Evolutionary conservation across 164 flowering plant genomes (phyloP).

Genomic region (Piper longum): DNA sequence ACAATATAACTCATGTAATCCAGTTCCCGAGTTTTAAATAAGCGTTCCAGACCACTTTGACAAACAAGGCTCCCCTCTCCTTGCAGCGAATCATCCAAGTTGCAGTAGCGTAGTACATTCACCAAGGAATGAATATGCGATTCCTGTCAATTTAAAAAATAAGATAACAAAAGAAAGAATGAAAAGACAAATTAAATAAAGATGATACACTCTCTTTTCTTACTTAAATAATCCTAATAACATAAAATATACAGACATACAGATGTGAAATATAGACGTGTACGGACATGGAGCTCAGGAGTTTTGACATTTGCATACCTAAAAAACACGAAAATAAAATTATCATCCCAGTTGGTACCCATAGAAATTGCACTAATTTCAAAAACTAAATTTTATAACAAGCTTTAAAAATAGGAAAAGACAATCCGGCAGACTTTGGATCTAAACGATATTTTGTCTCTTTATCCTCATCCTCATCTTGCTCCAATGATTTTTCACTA

Average conservation of each 20-base stretch:
- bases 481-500: constrained; percentile 71
- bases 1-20: constrained; percentile 99
- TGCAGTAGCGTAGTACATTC: constrained; percentile 98
- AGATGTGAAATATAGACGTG: constrained; percentile 94
- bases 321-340: constrained; percentile 30
- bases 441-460: constrained; percentile 93
- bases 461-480: constrained; percentile 93
- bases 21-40: constrained; percentile 84
- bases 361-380: neutral
- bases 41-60: constrained; percentile 67
- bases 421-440: constrained; percentile 46
- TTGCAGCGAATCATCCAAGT: constrained; percentile 90
- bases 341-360: constrained; percentile 54
- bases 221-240: no score
- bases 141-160: constrained; percentile 44
- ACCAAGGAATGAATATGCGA: constrained; percentile 96
- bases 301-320: constrained; percentile 98
- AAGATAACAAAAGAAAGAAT: neutral
- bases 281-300: constrained; percentile 94
- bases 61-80: constrained; percentile 85
- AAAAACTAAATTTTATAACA: neutral
- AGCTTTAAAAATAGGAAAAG: neutral
- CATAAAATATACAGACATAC: constrained; percentile 20
- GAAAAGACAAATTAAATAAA: neutral
- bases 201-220: no score